Evolutionary conservation across 805 yeast genomes (phyloP), one percentile per base, ranked within the genome.

Genomic region (Candida sithepensis): DNA sequence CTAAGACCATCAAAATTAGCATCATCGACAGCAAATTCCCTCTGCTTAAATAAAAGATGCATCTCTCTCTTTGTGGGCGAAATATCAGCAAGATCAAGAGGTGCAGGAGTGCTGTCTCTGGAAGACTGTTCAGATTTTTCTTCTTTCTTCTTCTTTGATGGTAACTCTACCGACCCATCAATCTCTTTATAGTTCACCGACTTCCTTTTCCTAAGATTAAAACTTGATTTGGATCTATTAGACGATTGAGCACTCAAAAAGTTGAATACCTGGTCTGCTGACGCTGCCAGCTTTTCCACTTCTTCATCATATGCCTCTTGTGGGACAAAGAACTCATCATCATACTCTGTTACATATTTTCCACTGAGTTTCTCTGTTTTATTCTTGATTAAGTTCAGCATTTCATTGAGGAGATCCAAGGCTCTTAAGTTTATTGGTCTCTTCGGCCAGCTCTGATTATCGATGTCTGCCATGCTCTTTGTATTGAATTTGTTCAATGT

Each of bases 351-450:
- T 16, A 16, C 18, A 8, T 34, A 34, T 13, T 4, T 13, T 16
- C 16, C 20, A 7, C 20, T 18, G 13, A 30, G 20, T 12, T 34
- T 19, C 21, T 34, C 6, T 3, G 21, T 16, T 12, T 34, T 34
- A 3, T 4, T 3, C 4, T 34, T 34, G 19, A 34, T 8, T 10
- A 34, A 16, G 7, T 8, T 18, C 38, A 34, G 10, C 3, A 56
- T 30, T 5, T 46, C 45, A 1, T 61, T 46, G 24, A 73, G 40
- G 0, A 73, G 19, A 32, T 63, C 65, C 7, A 65, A 37, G 0
- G 74, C 67, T 33, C 77, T 63, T 14, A 60, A 51, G 36, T 63
- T 52, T 10, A 73, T 34, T 0, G 68, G 60, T 5, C 59, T 54
- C 33, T 57, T n/a, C 21, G 49, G 33, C 46, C 51, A 52, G 36